These are phyloP conservation scores for Moesziomyces sp. DNA, from an alignment of 1,284 basidiomycete genomes.

Conservation along the genomic window DNA sequence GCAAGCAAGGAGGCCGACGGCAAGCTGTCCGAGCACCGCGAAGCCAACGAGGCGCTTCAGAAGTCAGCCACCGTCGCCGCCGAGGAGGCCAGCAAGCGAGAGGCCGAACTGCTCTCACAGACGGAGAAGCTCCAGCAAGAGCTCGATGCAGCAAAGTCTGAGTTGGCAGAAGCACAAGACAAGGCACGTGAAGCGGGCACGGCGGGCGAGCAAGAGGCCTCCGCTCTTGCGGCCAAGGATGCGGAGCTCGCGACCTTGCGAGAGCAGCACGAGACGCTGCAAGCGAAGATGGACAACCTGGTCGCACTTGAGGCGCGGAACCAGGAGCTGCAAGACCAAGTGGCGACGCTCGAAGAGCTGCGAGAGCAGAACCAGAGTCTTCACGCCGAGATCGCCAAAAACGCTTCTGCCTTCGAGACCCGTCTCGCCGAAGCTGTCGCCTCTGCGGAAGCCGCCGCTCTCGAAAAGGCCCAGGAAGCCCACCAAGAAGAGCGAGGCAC, in stretches of 20 bases:
- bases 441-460: constrained; percentile 38
- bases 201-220: constrained; percentile 24
- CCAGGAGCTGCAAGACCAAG: constrained; percentile 18
- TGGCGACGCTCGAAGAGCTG: constrained; percentile 5
- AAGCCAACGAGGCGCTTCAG: constrained; percentile 25
- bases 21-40: constrained; percentile 27
- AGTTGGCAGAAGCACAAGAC: constrained; percentile 22
- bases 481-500: constrained; percentile 16
- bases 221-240: constrained; percentile 34
- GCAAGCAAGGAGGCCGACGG: constrained; percentile 8
- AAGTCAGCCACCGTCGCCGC: constrained; percentile 5
- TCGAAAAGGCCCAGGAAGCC: constrained; percentile 17
- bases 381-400: constrained; percentile 17
- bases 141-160: constrained; percentile 16
- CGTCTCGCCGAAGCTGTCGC: constrained; percentile 47
- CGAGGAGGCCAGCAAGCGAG: constrained; percentile 27
- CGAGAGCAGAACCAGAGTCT: constrained; percentile 16
- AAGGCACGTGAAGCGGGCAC: constrained; percentile 23
- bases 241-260: constrained; percentile 17
- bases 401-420: constrained; percentile 18
- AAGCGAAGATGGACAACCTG: constrained; percentile 13
- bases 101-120: constrained; percentile 11
- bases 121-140: constrained; percentile 30
- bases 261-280: constrained; percentile 15
- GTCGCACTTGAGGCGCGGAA: constrained; percentile 10